phyloP scores from a whole-genome alignment of 805 yeast genomes.

The Metschnikowia colocasiae region DNA sequence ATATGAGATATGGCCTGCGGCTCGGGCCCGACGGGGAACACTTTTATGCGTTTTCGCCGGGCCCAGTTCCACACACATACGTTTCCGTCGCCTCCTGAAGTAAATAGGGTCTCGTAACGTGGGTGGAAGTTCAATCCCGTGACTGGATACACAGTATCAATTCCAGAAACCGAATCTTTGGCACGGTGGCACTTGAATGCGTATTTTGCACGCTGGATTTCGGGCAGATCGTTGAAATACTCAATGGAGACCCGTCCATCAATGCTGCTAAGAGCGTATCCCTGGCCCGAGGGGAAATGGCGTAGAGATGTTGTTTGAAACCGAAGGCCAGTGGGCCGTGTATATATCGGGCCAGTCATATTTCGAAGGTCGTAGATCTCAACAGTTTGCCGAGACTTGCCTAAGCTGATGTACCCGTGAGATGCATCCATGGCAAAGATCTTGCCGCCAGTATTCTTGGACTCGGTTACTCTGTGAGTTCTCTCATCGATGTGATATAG shows the following conservation, averaged over 20 bases:
- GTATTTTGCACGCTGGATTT: slow-evolving; percentile 43
- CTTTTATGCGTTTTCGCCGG: slow-evolving; percentile 41
- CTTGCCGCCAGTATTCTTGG: slow-evolving; percentile 40
- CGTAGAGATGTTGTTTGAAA: slow-evolving; percentile 59
- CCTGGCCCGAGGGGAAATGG: slow-evolving; percentile 51
- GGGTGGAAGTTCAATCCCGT: slow-evolving; percentile 46
- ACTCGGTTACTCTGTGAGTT: slow-evolving; percentile 6
- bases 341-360: slow-evolving; percentile 41
- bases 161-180: slow-evolving; percentile 33
- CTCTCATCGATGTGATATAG: slow-evolving; percentile 15
- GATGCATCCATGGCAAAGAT: slow-evolving; percentile 61
- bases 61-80: slow-evolving; percentile 51
- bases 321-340: slow-evolving; percentile 61
- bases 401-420: slow-evolving; percentile 45
- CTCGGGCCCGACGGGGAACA: slow-evolving; percentile 19
- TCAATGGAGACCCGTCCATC: slow-evolving; percentile 82
- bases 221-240: slow-evolving; percentile 50
- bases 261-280: slow-evolving; percentile 66
- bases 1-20: slow-evolving; percentile 13
- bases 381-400: slow-evolving; percentile 49
- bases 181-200: slow-evolving; percentile 80
- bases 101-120: slow-evolving; percentile 37
- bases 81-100: slow-evolving; percentile 51
- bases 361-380: slow-evolving; percentile 57
- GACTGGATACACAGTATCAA: slow-evolving; percentile 47